Conservation (phyloP, 257 asterid species). For the Vinca minor region DNA sequence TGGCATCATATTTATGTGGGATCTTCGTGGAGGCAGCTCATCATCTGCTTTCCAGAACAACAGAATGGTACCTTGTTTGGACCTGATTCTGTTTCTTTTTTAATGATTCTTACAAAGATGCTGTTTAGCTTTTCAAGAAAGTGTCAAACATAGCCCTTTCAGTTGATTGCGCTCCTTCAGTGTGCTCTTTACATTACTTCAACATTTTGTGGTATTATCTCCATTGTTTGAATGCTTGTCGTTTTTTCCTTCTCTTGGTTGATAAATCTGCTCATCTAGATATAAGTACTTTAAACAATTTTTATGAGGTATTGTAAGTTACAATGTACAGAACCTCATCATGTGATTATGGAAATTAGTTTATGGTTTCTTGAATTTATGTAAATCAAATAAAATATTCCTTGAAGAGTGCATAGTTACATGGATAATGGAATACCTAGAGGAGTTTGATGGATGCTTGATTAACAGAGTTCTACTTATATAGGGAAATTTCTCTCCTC, state of each 20-base stretch:
- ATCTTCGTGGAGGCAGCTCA: constrained; percentile 84
- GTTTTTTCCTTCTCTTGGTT: not conserved
- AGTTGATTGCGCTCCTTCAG: not conserved
- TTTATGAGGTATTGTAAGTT: not conserved
- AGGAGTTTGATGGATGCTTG: not conserved
- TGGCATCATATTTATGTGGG: constrained; percentile 79
- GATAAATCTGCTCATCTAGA: not conserved
- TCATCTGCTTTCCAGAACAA: constrained; percentile 56
- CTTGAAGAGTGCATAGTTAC: not conserved
- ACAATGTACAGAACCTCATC: not conserved
- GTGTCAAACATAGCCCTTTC: not conserved
- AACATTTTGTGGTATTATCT: not conserved
- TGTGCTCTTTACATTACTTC: not conserved
- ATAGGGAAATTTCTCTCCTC: constrained; percentile 62
- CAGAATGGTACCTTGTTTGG: constrained; percentile 46
- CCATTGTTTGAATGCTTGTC: not conserved
- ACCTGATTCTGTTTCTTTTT: not conserved
- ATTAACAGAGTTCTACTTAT: constrained; percentile 14
- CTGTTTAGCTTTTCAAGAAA: not conserved
- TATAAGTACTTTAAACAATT: not conserved
- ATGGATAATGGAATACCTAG: not conserved
- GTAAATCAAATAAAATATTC: not conserved
- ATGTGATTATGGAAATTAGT: not conserved
- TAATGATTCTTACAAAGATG: not conserved
- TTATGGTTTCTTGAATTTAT: not conserved